Evolutionary conservation across 2,329 filamentous ascomycete species (phyloP).

Genomic region (Lachnellula subtilissima): DNA sequence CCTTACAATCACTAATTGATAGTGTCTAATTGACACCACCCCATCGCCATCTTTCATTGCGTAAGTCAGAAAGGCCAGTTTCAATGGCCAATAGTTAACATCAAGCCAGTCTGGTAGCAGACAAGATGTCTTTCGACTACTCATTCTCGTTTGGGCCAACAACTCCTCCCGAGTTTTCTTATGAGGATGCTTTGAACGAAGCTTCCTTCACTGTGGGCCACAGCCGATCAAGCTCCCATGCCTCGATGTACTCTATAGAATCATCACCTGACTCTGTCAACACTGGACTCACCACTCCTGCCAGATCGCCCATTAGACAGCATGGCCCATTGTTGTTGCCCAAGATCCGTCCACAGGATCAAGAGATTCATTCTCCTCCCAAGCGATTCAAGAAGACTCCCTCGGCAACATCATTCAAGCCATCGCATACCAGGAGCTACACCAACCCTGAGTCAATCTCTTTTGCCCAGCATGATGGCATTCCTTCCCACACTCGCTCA

Average conservation of each 20-base stretch:
- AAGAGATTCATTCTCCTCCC: constrained; percentile 60
- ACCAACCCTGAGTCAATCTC: constrained; percentile 56
- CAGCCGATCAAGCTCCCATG: constrained; percentile 34
- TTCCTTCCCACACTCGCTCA: constrained; percentile 26
- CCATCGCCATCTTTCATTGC: constrained; percentile 12
- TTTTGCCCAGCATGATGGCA: constrained; percentile 26
- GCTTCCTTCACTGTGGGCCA: constrained; percentile 42
- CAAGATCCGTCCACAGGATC: constrained; percentile 82
- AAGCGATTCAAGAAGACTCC: constrained; percentile 52
- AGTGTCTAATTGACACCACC: constrained; percentile 25
- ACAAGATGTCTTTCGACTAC: constrained; percentile 56
- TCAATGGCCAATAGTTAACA: constrained; percentile 12
- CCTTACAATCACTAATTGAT: constrained; percentile 23
- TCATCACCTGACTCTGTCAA: constrained; percentile 65
- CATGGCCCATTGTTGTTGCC: constrained; percentile 77
- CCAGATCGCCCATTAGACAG: constrained; percentile 66
- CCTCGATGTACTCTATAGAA: constrained; percentile 57
- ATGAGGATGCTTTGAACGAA: constrained; percentile 53
- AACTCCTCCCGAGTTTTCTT: constrained; percentile 49
- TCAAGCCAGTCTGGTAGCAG: constrained; percentile 51
- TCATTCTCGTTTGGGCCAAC: constrained; percentile 49
- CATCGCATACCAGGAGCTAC: constrained; percentile 52
- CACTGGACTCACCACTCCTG: constrained; percentile 65
- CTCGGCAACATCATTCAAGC: constrained; percentile 34
- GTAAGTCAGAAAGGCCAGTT: constrained; percentile 16